These are phyloP conservation scores for Fusarium dlaminii DNA, from an alignment of 2,329 filamentous ascomycete species.

Conservation along the genomic window DNA sequence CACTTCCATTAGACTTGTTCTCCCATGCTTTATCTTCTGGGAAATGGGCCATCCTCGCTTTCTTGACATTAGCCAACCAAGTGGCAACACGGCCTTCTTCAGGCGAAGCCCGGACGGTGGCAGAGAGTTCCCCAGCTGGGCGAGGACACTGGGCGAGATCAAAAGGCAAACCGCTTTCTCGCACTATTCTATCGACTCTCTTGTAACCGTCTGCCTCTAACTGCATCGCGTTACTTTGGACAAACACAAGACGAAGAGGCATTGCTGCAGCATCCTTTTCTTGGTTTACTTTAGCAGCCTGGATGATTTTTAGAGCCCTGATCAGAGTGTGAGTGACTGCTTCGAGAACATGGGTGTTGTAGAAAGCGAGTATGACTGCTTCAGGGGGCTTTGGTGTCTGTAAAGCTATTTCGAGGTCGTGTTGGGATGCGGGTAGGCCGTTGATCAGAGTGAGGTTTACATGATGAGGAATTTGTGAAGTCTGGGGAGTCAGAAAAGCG, in stretches of 20 bases:
- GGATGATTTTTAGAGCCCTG: constrained; percentile 50
- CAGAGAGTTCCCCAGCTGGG: not conserved
- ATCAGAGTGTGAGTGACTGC: constrained; percentile 51
- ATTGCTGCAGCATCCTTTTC: constrained; percentile 45
- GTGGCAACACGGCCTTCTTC: not conserved
- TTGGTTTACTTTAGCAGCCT: constrained; percentile 50
- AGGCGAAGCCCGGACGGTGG: not conserved
- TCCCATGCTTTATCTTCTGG: not conserved
- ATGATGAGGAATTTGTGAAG: not conserved
- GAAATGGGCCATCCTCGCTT: not conserved
- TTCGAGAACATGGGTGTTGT: constrained; percentile 52
- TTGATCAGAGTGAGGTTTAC: not conserved
- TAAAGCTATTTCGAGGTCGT: constrained; percentile 50
- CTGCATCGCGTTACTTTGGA: constrained; percentile 55
- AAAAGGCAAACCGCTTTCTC: constrained; percentile 47
- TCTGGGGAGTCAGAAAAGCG: constrained; percentile 44
- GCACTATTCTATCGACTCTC: constrained; percentile 54
- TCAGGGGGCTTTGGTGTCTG: constrained; percentile 28
- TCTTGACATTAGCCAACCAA: constrained; percentile 7
- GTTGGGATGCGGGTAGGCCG: constrained; percentile 4
- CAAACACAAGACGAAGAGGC: constrained; percentile 56
- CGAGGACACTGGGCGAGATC: not conserved
- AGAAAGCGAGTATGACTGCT: constrained; percentile 60
- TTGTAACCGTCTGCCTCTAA: constrained; percentile 59
- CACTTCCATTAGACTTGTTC: not conserved